Conservation (phyloP, 352 stramenopile species). For the Pythium dissotocum region DNA sequence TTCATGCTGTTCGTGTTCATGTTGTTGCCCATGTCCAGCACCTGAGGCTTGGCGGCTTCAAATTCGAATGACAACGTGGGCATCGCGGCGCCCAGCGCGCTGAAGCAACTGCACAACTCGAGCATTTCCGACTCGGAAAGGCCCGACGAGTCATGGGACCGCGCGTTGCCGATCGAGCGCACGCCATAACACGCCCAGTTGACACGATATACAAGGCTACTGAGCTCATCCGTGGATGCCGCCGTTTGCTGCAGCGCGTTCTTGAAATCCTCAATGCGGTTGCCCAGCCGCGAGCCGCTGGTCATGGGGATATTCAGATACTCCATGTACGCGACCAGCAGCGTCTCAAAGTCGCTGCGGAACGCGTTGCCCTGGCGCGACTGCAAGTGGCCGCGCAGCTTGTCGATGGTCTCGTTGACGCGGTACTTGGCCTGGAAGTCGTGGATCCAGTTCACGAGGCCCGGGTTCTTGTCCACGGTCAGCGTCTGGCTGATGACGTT, state of each 20-base stretch:
- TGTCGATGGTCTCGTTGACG: conserved; percentile 5
- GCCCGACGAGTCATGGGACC: conserved; percentile 7
- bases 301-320: conserved; percentile 15
- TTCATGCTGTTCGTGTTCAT: no score
- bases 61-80: conserved; percentile 9
- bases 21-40: neutral
- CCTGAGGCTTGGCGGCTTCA: neutral
- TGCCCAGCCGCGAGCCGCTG: neutral
- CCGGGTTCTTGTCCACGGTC: neutral
- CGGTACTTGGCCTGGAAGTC: conserved; percentile 1
- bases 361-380: conserved; percentile 13
- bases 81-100: conserved; percentile 7
- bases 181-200: conserved; percentile 18
- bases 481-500: conserved; percentile 9
- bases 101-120: conserved; percentile 16
- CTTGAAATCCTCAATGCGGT: conserved; percentile 18
- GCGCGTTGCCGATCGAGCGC: conserved; percentile 18
- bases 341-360: conserved; percentile 18
- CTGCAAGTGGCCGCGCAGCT: conserved; percentile 9
- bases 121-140: conserved; percentile 13
- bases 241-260: conserved; percentile 1
- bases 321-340: conserved; percentile 19
- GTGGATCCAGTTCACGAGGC: neutral
- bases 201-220: neutral
- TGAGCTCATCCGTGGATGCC: conserved; percentile 7